Percentiles rank a stretch among this genome's conserved stretches.
Evolutionary conservation across 228 moss, liverwort and hornwort genomes (phyloP).

Genomic region (Sphagnum fallax): DNA sequence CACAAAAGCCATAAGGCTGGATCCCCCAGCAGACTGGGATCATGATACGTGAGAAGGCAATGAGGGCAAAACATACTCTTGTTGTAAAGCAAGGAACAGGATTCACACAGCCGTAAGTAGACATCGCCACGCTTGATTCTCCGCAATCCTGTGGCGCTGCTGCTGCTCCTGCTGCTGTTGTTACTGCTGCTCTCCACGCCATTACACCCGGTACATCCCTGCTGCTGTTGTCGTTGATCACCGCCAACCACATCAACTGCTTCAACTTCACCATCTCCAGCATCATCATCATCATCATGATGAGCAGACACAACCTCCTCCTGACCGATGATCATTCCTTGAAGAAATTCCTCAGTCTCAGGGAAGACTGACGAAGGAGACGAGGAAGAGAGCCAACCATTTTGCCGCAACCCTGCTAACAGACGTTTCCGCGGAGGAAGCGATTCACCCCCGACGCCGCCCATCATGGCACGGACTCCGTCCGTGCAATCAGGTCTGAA

Average conservation of each 20-base stretch:
- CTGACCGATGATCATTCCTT: too few species aligned
- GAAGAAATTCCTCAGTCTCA: too few species aligned
- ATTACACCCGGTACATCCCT: slow-evolving; percentile 64
- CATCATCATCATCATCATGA: too few species aligned
- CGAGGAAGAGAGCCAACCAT: slow-evolving; percentile 39
- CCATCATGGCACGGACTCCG: slow-evolving; percentile 41
- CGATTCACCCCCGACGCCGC: slow-evolving; percentile 30
- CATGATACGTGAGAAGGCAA: slow-evolving; percentile 69
- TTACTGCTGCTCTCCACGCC: slow-evolving; percentile 17
- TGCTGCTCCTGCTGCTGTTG: too few species aligned
- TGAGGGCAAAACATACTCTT: slow-evolving; percentile 74
- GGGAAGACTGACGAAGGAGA: slow-evolving; percentile 14
- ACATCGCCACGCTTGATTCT: slow-evolving; percentile 74
- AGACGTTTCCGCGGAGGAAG: slow-evolving; percentile 52
- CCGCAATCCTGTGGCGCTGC: slow-evolving; percentile 29
- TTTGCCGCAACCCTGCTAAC: slow-evolving; percentile 53
- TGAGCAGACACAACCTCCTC: too few species aligned
- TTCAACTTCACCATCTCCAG: too few species aligned
- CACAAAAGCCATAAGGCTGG: slow-evolving; percentile 70
- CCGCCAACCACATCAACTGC: too few species aligned
- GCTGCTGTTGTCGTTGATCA: slow-evolving; percentile 10
- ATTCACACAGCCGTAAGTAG: slow-evolving; percentile 57
- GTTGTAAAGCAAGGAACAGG: slow-evolving; percentile 55
- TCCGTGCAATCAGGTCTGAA: slow-evolving; percentile 20
- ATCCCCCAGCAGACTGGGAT: slow-evolving; percentile 49